Evolutionary conservation across 192 early-diverging fungal species (phyloP).

Genomic region (Linnemannia schmuckeri): DNA sequence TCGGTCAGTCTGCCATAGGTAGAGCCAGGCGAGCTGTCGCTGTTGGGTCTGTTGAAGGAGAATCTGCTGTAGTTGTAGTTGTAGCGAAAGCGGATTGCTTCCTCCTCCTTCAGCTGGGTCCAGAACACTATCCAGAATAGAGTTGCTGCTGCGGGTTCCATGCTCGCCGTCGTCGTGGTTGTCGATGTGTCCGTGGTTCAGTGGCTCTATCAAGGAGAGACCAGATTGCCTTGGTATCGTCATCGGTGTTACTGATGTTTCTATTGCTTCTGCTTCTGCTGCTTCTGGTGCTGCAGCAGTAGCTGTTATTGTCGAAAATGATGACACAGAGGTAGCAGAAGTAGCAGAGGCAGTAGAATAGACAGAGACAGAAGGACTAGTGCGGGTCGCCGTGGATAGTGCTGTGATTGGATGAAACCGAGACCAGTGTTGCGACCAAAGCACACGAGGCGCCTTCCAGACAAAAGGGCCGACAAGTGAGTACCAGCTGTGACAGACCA

Average conservation of each 20-base stretch:
- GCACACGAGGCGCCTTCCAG: conserved; percentile 41
- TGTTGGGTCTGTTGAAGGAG: not conserved
- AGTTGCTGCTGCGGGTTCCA: not conserved
- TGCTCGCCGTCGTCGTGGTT: not conserved
- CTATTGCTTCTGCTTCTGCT: not conserved
- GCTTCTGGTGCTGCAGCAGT: not conserved
- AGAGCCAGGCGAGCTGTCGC: not conserved
- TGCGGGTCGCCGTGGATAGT: not conserved
- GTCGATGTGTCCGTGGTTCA: not conserved
- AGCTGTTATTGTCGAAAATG: not conserved
- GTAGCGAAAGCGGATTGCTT: not conserved
- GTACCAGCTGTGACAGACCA: conserved; percentile 45
- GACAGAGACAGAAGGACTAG: not conserved
- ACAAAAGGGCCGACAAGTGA: conserved; percentile 27
- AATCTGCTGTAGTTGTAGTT: not conserved
- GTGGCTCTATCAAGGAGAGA: not conserved
- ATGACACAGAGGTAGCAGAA: not conserved
- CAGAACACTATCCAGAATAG: too few relatives aligned
- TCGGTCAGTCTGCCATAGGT: conserved; percentile 3
- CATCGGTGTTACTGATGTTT: not conserved
- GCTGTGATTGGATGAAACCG: conserved; percentile 27
- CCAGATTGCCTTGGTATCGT: not conserved
- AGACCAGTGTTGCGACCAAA: conserved; percentile 53
- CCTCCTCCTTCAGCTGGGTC: not conserved
- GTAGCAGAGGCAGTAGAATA: not conserved